Conservation (phyloP, 2,329 filamentous ascomycete genomes). For the Clonostachys sp. region DNA sequence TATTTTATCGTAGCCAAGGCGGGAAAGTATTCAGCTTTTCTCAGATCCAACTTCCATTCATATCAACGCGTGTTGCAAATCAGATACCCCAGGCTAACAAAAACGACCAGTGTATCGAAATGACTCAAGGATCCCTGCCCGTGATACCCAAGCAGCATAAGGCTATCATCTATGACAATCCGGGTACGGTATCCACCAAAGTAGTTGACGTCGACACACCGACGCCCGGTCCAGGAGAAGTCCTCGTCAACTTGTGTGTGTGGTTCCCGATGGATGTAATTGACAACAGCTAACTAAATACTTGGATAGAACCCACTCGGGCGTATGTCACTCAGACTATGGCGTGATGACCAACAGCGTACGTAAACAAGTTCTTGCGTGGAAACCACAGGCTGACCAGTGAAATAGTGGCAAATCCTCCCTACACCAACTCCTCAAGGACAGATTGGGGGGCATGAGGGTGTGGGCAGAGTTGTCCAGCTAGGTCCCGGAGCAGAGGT, state of each 20-base stretch:
- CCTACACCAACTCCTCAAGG: not conserved
- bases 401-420: not conserved
- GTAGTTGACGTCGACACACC: conserved; percentile 13
- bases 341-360: conserved; percentile 1
- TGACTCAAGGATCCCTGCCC: no score
- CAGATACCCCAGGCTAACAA: no score
- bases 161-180: conserved; percentile 1
- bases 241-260: conserved; percentile 13
- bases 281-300: not conserved
- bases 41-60: no score
- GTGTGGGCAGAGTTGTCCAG: conserved; percentile 61
- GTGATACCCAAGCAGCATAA: not conserved
- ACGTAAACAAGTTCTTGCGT: not conserved
- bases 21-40: no score
- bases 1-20: no score
- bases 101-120: no score
- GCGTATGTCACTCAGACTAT: conserved; percentile 4
- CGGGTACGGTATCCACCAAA: conserved; percentile 1
- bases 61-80: no score
- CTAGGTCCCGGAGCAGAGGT: conserved; percentile 55
- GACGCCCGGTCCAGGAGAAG: conserved; percentile 11
- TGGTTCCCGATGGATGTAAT: not conserved
- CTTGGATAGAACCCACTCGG: conserved; percentile 1
- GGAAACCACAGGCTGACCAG: no score
- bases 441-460: conserved; percentile 61